A percentile compares a stretch with the other conserved stretches of the same genome.
Evolutionary conservation across 495 filamentous ascomycete genomes (phyloP).

Genomic region (Coniosporium apollinis): DNA sequence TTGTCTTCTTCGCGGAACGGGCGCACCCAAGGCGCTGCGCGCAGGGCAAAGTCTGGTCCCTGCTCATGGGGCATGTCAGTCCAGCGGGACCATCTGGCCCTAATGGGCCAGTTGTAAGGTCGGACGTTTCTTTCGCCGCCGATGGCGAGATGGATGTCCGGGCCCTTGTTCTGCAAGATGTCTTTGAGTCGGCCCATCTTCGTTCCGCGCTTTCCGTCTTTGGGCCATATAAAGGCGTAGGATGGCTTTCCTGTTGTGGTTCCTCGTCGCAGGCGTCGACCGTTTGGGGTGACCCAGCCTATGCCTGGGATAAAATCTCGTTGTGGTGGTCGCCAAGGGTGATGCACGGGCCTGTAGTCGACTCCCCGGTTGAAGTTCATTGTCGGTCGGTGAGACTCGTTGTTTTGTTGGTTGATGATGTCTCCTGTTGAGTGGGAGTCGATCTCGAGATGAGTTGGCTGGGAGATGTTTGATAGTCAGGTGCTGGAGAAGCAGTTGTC

Average conservation of each 20-base stretch:
- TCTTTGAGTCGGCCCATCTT: slow-evolving; percentile 18
- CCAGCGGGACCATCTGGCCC: slow-evolving; percentile 3
- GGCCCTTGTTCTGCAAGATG: slow-evolving; percentile 13
- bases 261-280: too few species aligned
- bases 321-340: too few species aligned
- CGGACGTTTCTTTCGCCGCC: slow-evolving; percentile 9
- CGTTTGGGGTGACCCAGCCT: too few species aligned
- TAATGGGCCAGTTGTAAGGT: not conserved
- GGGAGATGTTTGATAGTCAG: too few species aligned
- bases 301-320: too few species aligned
- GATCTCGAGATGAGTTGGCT: too few species aligned
- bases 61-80: not conserved
- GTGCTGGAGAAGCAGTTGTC: too few species aligned
- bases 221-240: slow-evolving; percentile 18
- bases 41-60: not conserved
- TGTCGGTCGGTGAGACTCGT: too few species aligned
- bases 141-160: slow-evolving; percentile 20
- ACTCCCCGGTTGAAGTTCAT: too few species aligned
- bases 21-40: not conserved
- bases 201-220: slow-evolving; percentile 17
- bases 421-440: too few species aligned
- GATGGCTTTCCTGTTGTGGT: slow-evolving; percentile 10
- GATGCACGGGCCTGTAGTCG: too few species aligned
- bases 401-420: too few species aligned
- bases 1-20: not conserved